Base-by-base conservation (phyloP, 139 green algal genomes). In the Tetraselmis striata region DNA sequence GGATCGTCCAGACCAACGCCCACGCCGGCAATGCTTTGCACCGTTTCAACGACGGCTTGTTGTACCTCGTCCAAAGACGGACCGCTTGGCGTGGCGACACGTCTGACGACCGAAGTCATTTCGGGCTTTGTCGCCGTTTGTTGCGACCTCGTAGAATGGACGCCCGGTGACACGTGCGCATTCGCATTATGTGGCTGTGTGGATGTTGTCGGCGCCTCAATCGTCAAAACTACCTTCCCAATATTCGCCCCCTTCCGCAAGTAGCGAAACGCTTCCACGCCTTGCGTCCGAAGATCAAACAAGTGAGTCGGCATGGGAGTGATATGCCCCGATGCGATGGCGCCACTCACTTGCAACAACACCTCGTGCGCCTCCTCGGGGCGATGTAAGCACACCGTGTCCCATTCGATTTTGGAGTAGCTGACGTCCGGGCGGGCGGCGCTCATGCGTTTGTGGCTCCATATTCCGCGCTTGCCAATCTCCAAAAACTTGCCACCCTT, bases 401-500 rank as follows among this genome's bases (percentile, higher is more conserved):
- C 45, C 45, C 45, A 67, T 5, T 5, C 45, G 45, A 67, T 67
- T 5, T 5, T 5, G 5, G 45, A 25, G 45, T 67, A 67, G 45
- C 18, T 5, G 11, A 67, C 45, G 18, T 67, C 45, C 18, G 45
- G 45, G 11, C 45, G 45, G 5, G 18, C 18, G 11, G 45, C 45
- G 18, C 18, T 67, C 45, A 67, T 67, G 5, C 18, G 45, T 0
- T 83, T 82, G 0, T 85, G 67, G 31, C 84, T 90, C 92, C 92
- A 97, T 77, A 98, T 95, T 89, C 96, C 94, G 30, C 94, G 86
- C 90, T 98, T 98, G 84, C 88, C 92, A 82, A 98, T 97, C 85
- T 98, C 94, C 32, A 95, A 89, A 80, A 96, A 87, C 0, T 83
- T 32, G 0, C 91, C 94, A 67, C 91, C 92, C 1, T 22, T 27